Base-by-base conservation (phyloP, 805 yeast genomes). In the Kodamaea fukazawae region DNA sequence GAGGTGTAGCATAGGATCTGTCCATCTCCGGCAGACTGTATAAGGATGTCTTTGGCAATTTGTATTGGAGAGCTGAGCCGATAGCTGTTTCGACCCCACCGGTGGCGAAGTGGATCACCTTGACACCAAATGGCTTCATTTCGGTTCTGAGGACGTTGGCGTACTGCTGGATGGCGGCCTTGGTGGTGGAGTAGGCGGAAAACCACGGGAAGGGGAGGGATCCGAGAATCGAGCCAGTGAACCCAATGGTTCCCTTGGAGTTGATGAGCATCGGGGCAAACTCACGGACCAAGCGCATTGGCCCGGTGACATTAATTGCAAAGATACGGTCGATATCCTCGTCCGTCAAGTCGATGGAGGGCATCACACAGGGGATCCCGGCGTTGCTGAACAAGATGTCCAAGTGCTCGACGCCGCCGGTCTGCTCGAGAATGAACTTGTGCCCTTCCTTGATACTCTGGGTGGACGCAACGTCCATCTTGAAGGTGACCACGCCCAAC, bases 61-160 rank as follows among this genome's bases (percentile, higher is more conserved):
- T 1, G 77, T 72, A 48, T 87, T 69, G 2, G 66, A 85, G 91
- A 0, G 80, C 85, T 31, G 15, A 22, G 4, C 20, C 40, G 49
- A 86, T 83, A 41, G 79, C 70, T 0, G 93, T 83, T 15, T 65
- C 63, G 22, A 86, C 93, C 27, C 86, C 91, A 22, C 95, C 95
- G 7, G 93, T 85, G 29, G 83, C 61, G 9, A 81, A 70, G 50
- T 82, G 81, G 44, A 83, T 67, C 0, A 86, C 91, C 36, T 78
- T 69, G 4, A 86, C 91, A 11, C 75, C 84, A 50, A 83, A 81
- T 3, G 87, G 84, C 54, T 76, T 76, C 73, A 86, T 57, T 58
- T 86, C 95, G 17, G 80, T 54, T 38, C 81, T 75, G 41, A 86
- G 61, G 2, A 72, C 73, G 29, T 76, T 73, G 0, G 87, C 84